Evolutionary conservation across 2,329 filamentous ascomycete genomes (phyloP), one percentile per base, ranked within the genome.

Genomic region (Fusarium sp.): DNA sequence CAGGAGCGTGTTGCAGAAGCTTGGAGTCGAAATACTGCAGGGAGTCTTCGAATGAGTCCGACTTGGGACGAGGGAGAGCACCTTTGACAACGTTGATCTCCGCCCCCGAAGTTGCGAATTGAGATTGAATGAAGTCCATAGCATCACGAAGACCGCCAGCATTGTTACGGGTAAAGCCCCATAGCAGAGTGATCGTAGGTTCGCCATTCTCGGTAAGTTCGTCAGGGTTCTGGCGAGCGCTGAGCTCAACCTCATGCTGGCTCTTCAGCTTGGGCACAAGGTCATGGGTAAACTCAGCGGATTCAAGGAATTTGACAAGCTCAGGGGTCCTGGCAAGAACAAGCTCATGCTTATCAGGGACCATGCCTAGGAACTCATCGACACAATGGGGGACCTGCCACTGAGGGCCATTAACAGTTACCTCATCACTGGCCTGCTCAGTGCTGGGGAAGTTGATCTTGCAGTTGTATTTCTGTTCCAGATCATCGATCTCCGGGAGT

Each of bases 381-480:
- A 97, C 94, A 73, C 95, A 97, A 77, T 97, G 92, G 66, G 96
- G 95, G 35, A 99, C 95, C 84, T 98, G 96, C 87, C 96, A 99
- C 82, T 98, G 95, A 49, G 96, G 96, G 6, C 96, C 96, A 65
- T 94, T 97, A 60, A 99, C 94, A 19, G 92, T 96, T 53, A 99
- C 94, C 75, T 96, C 92, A 75, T 99, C 96, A 77, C 95, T 98
- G 22, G 96, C 96, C 80, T 96, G 92, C 79, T 99, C 96, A 11
- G 96, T 98, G 81, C 94, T 97, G 9, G 96, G 96, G 77, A 99
- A 99, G 72, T 94, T 92, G 76, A 99, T 96, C 84, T 98, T 98
- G 89, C 96, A 99, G 79, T 98, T 98, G 91, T 94, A 98, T 82
- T 97, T 97, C 85, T 97, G 96, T 83, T 99, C 96, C 51, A 99